phyloP scores from a whole-genome alignment of 257 asterid genomes.

The Plantago major region DNA sequence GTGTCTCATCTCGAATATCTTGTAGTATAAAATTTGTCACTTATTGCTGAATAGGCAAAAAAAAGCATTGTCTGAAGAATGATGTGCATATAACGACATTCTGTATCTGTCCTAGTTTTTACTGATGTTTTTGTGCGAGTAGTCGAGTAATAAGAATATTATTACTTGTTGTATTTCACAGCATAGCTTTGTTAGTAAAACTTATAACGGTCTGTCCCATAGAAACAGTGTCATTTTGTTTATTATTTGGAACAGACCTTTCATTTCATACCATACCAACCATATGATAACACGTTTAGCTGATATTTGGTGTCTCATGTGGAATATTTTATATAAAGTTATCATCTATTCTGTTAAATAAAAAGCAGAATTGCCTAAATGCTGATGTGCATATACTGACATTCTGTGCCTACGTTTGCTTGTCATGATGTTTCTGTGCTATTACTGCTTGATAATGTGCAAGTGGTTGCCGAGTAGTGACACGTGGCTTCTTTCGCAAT shows the following conservation, averaged over 20 bases:
- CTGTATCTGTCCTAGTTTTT: too few species aligned
- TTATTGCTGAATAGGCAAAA: too few species aligned
- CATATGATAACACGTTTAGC: not conserved
- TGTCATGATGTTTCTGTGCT: too few species aligned
- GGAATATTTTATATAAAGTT: not conserved
- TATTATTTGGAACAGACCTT: too few species aligned
- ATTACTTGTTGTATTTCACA: not conserved
- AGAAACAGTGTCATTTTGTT: not conserved
- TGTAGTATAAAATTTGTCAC: too few species aligned
- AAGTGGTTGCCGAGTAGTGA: not conserved
- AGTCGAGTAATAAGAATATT: too few species aligned
- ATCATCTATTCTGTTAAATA: not conserved
- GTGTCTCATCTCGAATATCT: too few species aligned
- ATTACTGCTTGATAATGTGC: not conserved
- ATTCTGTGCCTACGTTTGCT: not conserved
- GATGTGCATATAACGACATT: too few species aligned
- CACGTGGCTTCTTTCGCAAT: not conserved
- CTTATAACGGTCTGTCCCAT: not conserved
- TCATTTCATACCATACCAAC: not conserved
- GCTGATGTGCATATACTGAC: conserved; percentile 1
- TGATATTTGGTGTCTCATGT: not conserved
- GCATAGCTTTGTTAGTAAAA: not conserved
- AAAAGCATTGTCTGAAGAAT: too few species aligned
- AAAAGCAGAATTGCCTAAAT: not conserved
- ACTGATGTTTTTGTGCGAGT: too few species aligned